Evolutionary conservation across 257 asterid species (phyloP).

Genomic region (Fraxinus anomala): DNA sequence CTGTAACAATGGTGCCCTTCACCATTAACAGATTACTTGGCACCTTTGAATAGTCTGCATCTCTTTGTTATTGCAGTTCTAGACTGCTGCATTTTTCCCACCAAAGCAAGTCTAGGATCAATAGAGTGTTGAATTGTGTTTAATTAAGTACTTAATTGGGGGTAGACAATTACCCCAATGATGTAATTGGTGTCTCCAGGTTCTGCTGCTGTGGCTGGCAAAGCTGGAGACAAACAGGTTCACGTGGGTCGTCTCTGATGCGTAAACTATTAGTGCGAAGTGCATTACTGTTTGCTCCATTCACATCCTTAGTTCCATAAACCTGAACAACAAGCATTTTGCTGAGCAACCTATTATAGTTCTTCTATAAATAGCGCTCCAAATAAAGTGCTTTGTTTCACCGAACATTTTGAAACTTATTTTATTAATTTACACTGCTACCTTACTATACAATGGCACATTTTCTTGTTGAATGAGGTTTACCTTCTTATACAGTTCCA

Average conservation of each 20-base stretch:
- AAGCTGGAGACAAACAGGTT: slow-evolving; percentile 68
- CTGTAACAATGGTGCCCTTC: slow-evolving; percentile 24
- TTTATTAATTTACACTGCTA: slow-evolving; percentile 28
- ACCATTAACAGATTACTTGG: slow-evolving; percentile 15
- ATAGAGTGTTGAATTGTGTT: background rate
- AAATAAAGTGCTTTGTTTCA: slow-evolving; percentile 4
- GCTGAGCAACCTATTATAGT: slow-evolving; percentile 12
- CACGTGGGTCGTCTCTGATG: slow-evolving; percentile 53
- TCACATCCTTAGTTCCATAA: slow-evolving; percentile 48
- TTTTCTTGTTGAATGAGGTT: slow-evolving; percentile 49
- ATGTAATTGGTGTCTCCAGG: slow-evolving; percentile 39
- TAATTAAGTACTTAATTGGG: background rate
- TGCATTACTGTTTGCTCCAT: slow-evolving; percentile 42
- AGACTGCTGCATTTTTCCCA: slow-evolving; percentile 41
- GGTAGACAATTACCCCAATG: slow-evolving; percentile 48
- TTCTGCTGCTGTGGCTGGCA: slow-evolving; percentile 69
- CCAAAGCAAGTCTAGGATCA: slow-evolving; percentile 22
- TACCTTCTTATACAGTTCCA: slow-evolving; percentile 64
- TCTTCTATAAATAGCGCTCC: slow-evolving; percentile 5
- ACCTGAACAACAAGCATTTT: slow-evolving; percentile 42
- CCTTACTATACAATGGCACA: slow-evolving; percentile 53
- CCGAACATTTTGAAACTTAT: slow-evolving; percentile 9
- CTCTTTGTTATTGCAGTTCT: slow-evolving; percentile 38
- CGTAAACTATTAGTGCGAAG: slow-evolving; percentile 39
- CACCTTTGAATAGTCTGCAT: slow-evolving; percentile 25